Percentiles rank a stretch among this genome's conserved stretches.
Evolutionary conservation across 2,329 filamentous ascomycete genomes (phyloP).

Genomic region (Venturia nashicola): DNA sequence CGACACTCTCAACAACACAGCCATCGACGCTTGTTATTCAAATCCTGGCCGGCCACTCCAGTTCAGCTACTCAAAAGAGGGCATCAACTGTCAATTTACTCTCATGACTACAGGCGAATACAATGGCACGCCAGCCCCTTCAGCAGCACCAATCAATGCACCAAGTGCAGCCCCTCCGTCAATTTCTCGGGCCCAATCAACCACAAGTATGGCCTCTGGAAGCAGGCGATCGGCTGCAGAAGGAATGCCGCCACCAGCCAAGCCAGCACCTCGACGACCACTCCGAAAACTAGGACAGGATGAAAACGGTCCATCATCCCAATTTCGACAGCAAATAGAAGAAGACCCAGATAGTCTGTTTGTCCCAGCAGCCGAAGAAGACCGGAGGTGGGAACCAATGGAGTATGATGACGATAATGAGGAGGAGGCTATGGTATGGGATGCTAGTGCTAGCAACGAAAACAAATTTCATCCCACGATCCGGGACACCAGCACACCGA

Average conservation of each 20-base stretch:
- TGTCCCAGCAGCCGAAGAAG: conserved; percentile 54
- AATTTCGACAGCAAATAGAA: conserved; percentile 22
- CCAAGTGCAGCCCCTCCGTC: background rate
- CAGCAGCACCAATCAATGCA: conserved; percentile 37
- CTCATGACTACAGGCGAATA: conserved; percentile 69
- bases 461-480: conserved; percentile 30
- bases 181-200: conserved; percentile 11
- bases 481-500: conserved; percentile 24
- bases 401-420: conserved; percentile 51
- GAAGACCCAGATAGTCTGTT: conserved; percentile 58
- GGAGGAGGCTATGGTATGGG: conserved; percentile 61
- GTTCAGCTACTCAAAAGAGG: conserved; percentile 56
- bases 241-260: conserved; percentile 31
- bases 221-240: conserved; percentile 15
- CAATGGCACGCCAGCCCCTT: conserved; percentile 21
- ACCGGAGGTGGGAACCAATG: conserved; percentile 60
- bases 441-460: conserved; percentile 49
- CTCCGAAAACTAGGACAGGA: conserved; percentile 15
- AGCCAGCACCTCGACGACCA: conserved; percentile 20
- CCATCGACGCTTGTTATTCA: conserved; percentile 58
- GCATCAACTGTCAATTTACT: conserved; percentile 62
- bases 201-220: conserved; percentile 14
- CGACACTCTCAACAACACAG: conserved; percentile 48
- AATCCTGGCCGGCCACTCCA: conserved; percentile 59
- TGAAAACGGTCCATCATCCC: conserved; percentile 17